These are phyloP conservation scores for Cutaneotrichosporon cutaneum DNA, from an alignment of 1,284 basidiomycete genomes.

Conservation along the genomic window DNA sequence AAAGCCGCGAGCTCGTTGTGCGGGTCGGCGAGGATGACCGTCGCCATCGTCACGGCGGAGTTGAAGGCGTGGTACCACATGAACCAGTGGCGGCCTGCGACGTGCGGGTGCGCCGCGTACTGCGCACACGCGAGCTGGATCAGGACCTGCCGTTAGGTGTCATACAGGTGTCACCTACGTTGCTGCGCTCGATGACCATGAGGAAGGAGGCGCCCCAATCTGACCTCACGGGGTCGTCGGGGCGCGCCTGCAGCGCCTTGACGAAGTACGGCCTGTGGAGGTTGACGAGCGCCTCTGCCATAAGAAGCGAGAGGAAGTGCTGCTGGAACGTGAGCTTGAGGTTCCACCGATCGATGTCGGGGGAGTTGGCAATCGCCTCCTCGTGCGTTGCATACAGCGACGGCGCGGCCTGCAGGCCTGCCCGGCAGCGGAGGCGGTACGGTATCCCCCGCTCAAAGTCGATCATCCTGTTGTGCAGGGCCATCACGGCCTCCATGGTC, in stretches of 20 bases:
- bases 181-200: constrained; percentile 37
- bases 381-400: constrained; percentile 28
- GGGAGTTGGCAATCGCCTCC: constrained; percentile 23
- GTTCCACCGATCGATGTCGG: constrained; percentile 27
- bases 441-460: constrained; percentile 33
- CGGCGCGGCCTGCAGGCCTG: constrained; percentile 28
- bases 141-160: constrained; percentile 26
- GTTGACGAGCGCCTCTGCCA: constrained; percentile 35
- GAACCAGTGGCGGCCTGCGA: constrained; percentile 35
- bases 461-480: constrained; percentile 28
- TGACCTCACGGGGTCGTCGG: constrained; percentile 32
- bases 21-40: constrained; percentile 33
- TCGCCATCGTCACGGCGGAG: constrained; percentile 37
- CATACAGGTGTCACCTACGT: constrained; percentile 20
- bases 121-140: constrained; percentile 32
- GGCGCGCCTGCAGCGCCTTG: constrained; percentile 32
- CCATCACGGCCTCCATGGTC: constrained; percentile 21
- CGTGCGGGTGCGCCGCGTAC: constrained; percentile 31
- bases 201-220: constrained; percentile 36
- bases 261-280: constrained; percentile 41
- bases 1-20: constrained; percentile 29
- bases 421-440: constrained; percentile 31
- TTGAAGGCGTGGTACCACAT: constrained; percentile 36
- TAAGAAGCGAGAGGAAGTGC: constrained; percentile 34
- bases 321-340: constrained; percentile 34